These are phyloP conservation scores for Fusarium incarnatum DNA, from an alignment of 2,329 filamentous ascomycete genomes.

Conservation along the genomic window DNA sequence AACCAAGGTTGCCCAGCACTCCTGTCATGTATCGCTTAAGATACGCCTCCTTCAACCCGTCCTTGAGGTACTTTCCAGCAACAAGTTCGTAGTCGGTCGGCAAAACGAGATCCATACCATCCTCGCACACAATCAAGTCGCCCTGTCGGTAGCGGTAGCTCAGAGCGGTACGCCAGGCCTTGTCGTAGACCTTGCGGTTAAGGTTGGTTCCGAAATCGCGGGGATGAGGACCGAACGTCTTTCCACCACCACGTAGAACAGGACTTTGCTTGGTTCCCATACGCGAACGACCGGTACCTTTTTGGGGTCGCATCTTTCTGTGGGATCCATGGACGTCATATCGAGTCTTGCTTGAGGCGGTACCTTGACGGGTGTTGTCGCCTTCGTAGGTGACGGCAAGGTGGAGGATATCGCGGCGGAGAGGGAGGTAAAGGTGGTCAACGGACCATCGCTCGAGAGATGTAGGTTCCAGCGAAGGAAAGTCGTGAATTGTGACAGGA, in stretches of 20 bases:
- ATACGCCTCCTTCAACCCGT: conserved; percentile 66
- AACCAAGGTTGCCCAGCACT: conserved; percentile 76
- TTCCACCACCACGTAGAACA: conserved; percentile 85
- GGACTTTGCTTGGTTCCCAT: conserved; percentile 85
- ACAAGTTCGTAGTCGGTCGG: conserved; percentile 63
- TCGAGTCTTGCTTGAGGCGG: conserved; percentile 84
- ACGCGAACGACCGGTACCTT: conserved; percentile 85
- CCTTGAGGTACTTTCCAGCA: conserved; percentile 56
- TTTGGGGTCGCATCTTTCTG: conserved; percentile 85
- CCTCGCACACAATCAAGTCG: conserved; percentile 86
- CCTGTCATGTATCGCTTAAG: conserved; percentile 71
- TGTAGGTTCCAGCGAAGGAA: conserved; percentile 88
- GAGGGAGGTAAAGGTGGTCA: conserved; percentile 86
- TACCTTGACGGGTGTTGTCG: conserved; percentile 87
- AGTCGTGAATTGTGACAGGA: conserved; percentile 87
- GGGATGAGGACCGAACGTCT: conserved; percentile 88
- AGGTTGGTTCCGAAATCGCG: conserved; percentile 89
- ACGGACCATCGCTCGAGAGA: conserved; percentile 81
- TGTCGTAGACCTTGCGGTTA: conserved; percentile 90
- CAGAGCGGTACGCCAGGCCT: conserved; percentile 93
- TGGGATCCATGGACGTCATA: conserved; percentile 86
- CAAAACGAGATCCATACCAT: conserved; percentile 75
- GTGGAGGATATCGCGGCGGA: conserved; percentile 92
- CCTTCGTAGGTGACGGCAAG: conserved; percentile 93
- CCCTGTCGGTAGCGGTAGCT: conserved; percentile 90